Evolutionary conservation across 2,329 filamentous ascomycete genomes (phyloP).

Genomic region (Didymella glomerata): DNA sequence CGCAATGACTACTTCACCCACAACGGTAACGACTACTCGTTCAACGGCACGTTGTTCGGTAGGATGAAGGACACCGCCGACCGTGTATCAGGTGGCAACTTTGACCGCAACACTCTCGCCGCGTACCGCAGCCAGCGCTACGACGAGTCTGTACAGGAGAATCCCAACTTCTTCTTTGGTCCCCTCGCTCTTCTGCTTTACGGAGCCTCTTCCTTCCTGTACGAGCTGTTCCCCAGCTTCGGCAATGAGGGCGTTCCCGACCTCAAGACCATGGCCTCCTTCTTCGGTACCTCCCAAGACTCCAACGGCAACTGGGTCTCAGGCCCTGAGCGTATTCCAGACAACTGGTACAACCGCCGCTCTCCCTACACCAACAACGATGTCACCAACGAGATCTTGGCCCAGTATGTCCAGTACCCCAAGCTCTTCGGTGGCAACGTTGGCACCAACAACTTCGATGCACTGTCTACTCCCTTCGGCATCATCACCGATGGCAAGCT

Average conservation of each 20-base stretch:
- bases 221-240: conserved; percentile 53
- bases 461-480: conserved; percentile 47
- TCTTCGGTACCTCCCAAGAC: conserved; percentile 55
- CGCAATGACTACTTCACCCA: conserved; percentile 53
- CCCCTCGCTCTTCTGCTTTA: conserved; percentile 52
- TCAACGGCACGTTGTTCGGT: conserved; percentile 54
- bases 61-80: conserved; percentile 49
- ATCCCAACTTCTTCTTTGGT: conserved; percentile 56
- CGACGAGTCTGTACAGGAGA: conserved; percentile 49
- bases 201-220: conserved; percentile 56
- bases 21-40: conserved; percentile 50
- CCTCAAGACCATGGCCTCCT: conserved; percentile 31
- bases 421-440: conserved; percentile 57
- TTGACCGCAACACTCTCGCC: conserved; percentile 51
- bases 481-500: conserved; percentile 53
- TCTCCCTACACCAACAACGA: conserved; percentile 48
- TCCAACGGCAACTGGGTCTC: conserved; percentile 14
- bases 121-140: conserved; percentile 53
- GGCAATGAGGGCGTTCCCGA: conserved; percentile 30
- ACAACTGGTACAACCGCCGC: conserved; percentile 52
- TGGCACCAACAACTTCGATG: conserved; percentile 51
- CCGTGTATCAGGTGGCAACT: conserved; percentile 42
- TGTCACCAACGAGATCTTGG: conserved; percentile 52
- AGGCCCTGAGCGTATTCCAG: conserved; percentile 51
- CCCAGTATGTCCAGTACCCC: conserved; percentile 54